Percentiles rank a stretch among this genome's conserved stretches.
These are phyloP conservation scores for Tulasnella sp. DNA, from an alignment of 768 basidiomycete species.

Conservation along the genomic window DNA sequence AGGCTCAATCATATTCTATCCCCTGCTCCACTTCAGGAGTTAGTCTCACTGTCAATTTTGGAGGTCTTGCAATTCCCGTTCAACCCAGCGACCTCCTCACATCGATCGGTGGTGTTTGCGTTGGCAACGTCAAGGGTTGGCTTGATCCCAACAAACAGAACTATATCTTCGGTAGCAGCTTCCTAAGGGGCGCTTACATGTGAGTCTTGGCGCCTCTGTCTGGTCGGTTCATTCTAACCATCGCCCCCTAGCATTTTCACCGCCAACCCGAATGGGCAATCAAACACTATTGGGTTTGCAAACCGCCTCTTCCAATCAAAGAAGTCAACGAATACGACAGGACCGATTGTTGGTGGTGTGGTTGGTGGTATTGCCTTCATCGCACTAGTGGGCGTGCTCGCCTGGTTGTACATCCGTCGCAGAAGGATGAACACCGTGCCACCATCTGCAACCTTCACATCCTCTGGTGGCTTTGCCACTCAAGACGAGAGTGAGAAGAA, in stretches of 20 bases:
- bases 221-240: neutral
- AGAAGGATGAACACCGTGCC: neutral
- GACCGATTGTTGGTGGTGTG: conserved; percentile 17
- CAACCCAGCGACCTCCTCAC: neutral
- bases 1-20: neutral
- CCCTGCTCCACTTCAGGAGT: conserved; percentile 1
- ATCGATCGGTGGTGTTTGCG: neutral
- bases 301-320: neutral
- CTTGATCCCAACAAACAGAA: neutral
- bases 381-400: neutral
- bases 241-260: neutral
- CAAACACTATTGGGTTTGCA: conserved; percentile 8
- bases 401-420: conserved; percentile 14
- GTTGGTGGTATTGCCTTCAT: conserved; percentile 15
- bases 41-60: neutral
- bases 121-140: conserved; percentile 14
- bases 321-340: neutral
- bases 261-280: conserved; percentile 1
- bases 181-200: conserved; percentile 11
- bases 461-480: neutral
- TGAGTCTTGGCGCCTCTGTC: neutral
- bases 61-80: conserved; percentile 1
- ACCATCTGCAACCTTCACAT: neutral
- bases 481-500: neutral
- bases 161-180: conserved; percentile 10